Evolutionary conservation across 495 filamentous ascomycete genomes (phyloP).

Genomic region (Staphylotrichum longicolle): DNA sequence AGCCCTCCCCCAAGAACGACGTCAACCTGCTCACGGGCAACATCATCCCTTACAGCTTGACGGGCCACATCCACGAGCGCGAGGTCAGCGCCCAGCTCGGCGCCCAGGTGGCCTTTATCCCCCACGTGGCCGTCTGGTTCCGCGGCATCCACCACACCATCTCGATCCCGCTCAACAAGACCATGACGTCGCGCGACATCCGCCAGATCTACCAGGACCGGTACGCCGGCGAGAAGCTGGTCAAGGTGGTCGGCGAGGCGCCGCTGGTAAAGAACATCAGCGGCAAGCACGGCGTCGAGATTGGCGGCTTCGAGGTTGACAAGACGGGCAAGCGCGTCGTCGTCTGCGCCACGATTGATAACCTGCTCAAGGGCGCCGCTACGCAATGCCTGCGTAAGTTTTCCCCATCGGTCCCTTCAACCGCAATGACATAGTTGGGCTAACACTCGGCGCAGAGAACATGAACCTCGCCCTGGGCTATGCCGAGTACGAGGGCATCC

Average conservation of each 20-base stretch:
- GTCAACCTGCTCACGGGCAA: constrained; percentile 83
- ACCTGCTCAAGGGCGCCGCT: constrained; percentile 92
- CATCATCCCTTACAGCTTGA: constrained; percentile 88
- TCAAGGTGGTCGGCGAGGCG: constrained; percentile 86
- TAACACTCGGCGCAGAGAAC: constrained; percentile 63
- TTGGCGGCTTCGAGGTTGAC: constrained; percentile 93
- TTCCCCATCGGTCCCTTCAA: background rate
- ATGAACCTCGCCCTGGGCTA: constrained; percentile 96
- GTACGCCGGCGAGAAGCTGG: constrained; percentile 90
- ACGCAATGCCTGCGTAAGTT: constrained; percentile 90
- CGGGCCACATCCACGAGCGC: constrained; percentile 93
- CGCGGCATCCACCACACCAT: constrained; percentile 94
- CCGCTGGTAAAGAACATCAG: constrained; percentile 86
- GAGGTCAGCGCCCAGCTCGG: constrained; percentile 84
- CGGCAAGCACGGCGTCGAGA: constrained; percentile 88
- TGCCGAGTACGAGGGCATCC: constrained; percentile 89
- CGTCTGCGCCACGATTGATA: constrained; percentile 96
- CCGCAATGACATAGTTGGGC: constrained; percentile 4
- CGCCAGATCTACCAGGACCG: constrained; percentile 93
- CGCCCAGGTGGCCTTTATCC: constrained; percentile 77
- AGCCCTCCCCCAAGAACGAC: constrained; percentile 94
- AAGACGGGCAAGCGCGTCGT: constrained; percentile 85
- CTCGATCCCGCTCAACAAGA: constrained; percentile 77
- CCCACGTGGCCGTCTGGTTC: constrained; percentile 97
- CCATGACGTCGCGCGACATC: constrained; percentile 87